These are phyloP conservation scores for Lindgomyces ingoldianus DNA, from an alignment of 495 filamentous ascomycete genomes.

Conservation along the genomic window DNA sequence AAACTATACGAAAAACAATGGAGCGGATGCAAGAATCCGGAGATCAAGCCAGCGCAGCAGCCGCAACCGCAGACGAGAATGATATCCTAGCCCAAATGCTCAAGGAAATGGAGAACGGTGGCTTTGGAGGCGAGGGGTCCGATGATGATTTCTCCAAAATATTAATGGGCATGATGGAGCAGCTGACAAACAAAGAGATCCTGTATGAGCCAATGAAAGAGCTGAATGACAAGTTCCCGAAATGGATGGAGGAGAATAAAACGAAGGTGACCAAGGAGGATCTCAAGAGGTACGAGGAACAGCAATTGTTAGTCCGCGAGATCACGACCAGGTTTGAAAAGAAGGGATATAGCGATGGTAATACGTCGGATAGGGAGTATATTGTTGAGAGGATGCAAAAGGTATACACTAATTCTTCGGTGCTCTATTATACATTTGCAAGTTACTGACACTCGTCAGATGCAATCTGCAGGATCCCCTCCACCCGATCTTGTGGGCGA, in stretches of 20 bases:
- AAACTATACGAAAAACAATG: slow-evolving; percentile 87
- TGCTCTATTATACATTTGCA: not conserved
- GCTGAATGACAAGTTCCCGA: slow-evolving; percentile 83
- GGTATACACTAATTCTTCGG: slow-evolving; percentile 52
- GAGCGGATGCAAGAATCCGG: slow-evolving; percentile 88
- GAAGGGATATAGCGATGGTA: slow-evolving; percentile 73
- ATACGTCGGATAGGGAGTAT: slow-evolving; percentile 80
- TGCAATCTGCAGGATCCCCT: slow-evolving; percentile 92
- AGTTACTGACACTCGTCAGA: slow-evolving; percentile 51
- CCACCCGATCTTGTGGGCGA: slow-evolving; percentile 88
- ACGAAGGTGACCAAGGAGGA: slow-evolving; percentile 65
- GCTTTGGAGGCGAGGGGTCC: slow-evolving; percentile 56
- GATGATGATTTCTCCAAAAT: slow-evolving; percentile 92
- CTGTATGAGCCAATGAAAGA: slow-evolving; percentile 99
- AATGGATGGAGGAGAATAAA: slow-evolving; percentile 80
- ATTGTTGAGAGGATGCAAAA: slow-evolving; percentile 97
- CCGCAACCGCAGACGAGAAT: slow-evolving; percentile 66
- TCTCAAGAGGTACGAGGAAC: slow-evolving; percentile 74
- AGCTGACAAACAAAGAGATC: slow-evolving; percentile 96
- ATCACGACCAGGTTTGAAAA: slow-evolving; percentile 89
- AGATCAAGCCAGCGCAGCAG: slow-evolving; percentile 77
- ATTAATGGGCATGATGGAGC: slow-evolving; percentile 96
- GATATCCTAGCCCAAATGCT: slow-evolving; percentile 84
- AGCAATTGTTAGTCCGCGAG: slow-evolving; percentile 77
- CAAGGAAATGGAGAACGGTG: slow-evolving; percentile 73